Conservation (phyloP, 495 filamentous ascomycete genomes). For the Beverwykella pulmonaria region DNA sequence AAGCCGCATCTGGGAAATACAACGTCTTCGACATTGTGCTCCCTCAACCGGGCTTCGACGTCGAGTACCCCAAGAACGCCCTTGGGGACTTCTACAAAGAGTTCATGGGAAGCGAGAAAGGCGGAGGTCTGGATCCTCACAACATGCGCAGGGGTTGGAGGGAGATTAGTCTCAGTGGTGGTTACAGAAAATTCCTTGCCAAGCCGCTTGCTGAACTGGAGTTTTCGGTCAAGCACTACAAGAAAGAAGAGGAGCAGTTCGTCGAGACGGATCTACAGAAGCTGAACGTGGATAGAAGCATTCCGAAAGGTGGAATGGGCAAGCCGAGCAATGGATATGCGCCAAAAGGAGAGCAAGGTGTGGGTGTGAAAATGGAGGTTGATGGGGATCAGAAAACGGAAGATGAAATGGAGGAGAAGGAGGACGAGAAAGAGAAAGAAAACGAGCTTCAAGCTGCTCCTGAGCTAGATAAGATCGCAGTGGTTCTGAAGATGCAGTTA, state of each 20-base stretch:
- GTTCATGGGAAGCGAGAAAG: slow-evolving; percentile 79
- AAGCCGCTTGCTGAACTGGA: slow-evolving; percentile 59
- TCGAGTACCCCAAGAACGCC: slow-evolving; percentile 82
- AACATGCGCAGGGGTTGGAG: slow-evolving; percentile 84
- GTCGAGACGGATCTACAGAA: slow-evolving; percentile 80
- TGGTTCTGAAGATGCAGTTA: slow-evolving; percentile 83
- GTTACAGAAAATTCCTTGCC: slow-evolving; percentile 83
- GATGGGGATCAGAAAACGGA: not conserved
- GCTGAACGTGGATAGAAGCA: slow-evolving; percentile 3
- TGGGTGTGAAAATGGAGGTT: slow-evolving; percentile 3
- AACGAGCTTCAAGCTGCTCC: slow-evolving; percentile 27
- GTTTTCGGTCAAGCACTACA: slow-evolving; percentile 70
- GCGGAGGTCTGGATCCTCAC: slow-evolving; percentile 76
- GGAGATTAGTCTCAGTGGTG: slow-evolving; percentile 85
- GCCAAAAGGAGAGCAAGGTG: not conserved
- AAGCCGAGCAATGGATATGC: slow-evolving; percentile 23
- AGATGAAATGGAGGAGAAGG: slow-evolving; percentile 1
- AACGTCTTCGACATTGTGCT: slow-evolving; percentile 90
- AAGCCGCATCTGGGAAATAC: slow-evolving; percentile 77
- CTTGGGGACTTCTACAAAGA: slow-evolving; percentile 75
- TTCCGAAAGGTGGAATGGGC: slow-evolving; percentile 37
- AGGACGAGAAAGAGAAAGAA: slow-evolving; percentile 41
- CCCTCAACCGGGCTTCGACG: slow-evolving; percentile 88
- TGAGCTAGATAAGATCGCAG: slow-evolving; percentile 64
- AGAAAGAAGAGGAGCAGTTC: slow-evolving; percentile 74